Percentiles rank a stretch among this genome's conserved stretches.
Conservation (phyloP, 2,329 filamentous ascomycete species). For the Ceratocystis eucalypticola region DNA sequence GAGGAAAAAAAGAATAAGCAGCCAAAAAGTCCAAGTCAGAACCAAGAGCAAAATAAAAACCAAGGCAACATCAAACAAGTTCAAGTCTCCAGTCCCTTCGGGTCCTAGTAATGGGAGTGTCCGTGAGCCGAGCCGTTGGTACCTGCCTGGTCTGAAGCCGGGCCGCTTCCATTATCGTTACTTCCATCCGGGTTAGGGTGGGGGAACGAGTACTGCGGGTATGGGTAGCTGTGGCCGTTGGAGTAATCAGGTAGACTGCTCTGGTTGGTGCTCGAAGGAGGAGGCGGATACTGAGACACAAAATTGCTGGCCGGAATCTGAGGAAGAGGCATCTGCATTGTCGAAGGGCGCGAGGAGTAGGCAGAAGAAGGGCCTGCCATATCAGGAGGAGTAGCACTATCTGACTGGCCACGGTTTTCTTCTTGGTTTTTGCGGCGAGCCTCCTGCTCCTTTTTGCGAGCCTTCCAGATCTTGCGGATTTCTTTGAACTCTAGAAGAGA, state of each 20-base stretch:
- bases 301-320: conserved; percentile 2
- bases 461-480: conserved; percentile 98
- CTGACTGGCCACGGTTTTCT: neutral
- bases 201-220: conserved; percentile 28
- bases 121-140: conserved; percentile 49
- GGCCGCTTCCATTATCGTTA: neutral
- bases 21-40: neutral
- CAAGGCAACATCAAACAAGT: neutral
- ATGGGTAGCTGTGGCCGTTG: conserved; percentile 41
- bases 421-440: conserved; percentile 53
- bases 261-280: conserved; percentile 35
- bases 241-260: conserved; percentile 39
- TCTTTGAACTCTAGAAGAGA: conserved; percentile 77
- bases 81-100: neutral
- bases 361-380: neutral
- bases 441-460: conserved; percentile 97
- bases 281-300: conserved; percentile 9
- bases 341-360: neutral
- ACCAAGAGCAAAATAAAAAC: neutral
- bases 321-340: conserved; percentile 16
- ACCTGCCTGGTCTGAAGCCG: conserved; percentile 33
- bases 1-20: too few species aligned
- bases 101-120: conserved; percentile 22
- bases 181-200: neutral
- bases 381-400: conserved; percentile 1